Conservation (phyloP, 2,329 filamentous ascomycete genomes). For the Plectosphaerella cucumerina region DNA sequence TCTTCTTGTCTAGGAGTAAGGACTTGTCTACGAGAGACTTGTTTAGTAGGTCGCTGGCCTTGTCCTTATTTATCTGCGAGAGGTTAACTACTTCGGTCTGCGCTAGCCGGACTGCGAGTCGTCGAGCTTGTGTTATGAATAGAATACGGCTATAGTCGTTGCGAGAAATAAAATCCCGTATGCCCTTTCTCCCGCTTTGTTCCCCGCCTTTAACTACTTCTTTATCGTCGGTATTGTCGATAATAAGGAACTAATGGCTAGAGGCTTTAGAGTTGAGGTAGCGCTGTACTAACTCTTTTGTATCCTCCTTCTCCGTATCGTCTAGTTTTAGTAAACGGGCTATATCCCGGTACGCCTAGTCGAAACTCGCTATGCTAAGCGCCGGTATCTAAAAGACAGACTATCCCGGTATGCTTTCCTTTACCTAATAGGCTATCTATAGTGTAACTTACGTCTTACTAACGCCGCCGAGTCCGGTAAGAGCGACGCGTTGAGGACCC, state of each 20-base stretch:
- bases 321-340: slow-evolving; percentile 19
- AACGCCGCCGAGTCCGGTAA: slow-evolving; percentile 33
- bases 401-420: slow-evolving; percentile 24
- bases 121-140: not conserved
- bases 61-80: slow-evolving; percentile 1
- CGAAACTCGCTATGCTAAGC: slow-evolving; percentile 28
- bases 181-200: too few relatives aligned
- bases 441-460: slow-evolving; percentile 37
- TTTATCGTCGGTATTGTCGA: not conserved
- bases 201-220: not conserved
- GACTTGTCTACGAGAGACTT: slow-evolving; percentile 1
- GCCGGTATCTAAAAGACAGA: slow-evolving; percentile 41
- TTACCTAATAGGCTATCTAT: slow-evolving; percentile 32
- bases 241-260: slow-evolving; percentile 6
- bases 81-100: slow-evolving; percentile 2
- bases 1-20: not conserved
- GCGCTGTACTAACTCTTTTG: slow-evolving; percentile 5
- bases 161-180: not conserved
- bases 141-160: not conserved
- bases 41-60: slow-evolving; percentile 1
- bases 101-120: not conserved
- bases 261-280: slow-evolving; percentile 1
- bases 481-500: slow-evolving; percentile 12
- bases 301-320: slow-evolving; percentile 7
- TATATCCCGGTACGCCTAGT: slow-evolving; percentile 31